These are phyloP conservation scores for Penicillium desertorum DNA, from an alignment of 495 filamentous ascomycete genomes.

Conservation along the genomic window DNA sequence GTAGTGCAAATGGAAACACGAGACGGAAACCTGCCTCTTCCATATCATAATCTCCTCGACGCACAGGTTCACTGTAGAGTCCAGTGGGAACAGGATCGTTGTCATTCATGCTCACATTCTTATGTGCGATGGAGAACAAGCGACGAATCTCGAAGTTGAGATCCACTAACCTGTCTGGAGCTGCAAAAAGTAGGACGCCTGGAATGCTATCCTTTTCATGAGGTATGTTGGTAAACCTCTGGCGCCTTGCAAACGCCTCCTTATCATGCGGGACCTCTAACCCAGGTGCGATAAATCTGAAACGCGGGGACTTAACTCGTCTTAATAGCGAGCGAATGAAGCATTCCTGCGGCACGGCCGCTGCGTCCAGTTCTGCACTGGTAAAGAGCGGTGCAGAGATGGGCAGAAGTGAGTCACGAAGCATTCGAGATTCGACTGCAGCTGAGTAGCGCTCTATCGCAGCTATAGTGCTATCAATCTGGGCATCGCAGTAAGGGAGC, in stretches of 20 bases:
- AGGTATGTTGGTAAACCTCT: slow-evolving; percentile 25
- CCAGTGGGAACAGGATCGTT: slow-evolving; percentile 20
- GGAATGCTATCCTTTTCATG: slow-evolving; percentile 19
- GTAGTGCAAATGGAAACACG: slow-evolving; percentile 22
- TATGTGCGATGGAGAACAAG: background rate
- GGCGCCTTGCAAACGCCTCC: slow-evolving; percentile 21
- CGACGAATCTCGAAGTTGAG: slow-evolving; percentile 19
- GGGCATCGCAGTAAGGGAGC: slow-evolving; percentile 19
- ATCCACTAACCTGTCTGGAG: slow-evolving; percentile 16
- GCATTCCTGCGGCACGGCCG: slow-evolving; percentile 28
- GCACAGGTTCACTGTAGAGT: slow-evolving; percentile 21
- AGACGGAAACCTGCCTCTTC: slow-evolving; percentile 27
- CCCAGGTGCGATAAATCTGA: slow-evolving; percentile 37
- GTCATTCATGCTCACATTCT: slow-evolving; percentile 15
- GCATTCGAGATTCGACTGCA: slow-evolving; percentile 23
- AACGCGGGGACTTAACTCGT: slow-evolving; percentile 32
- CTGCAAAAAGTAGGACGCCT: slow-evolving; percentile 27
- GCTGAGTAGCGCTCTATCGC: slow-evolving; percentile 19
- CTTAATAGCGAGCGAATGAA: slow-evolving; percentile 35
- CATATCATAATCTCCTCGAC: slow-evolving; percentile 4
- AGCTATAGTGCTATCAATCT: slow-evolving; percentile 21
- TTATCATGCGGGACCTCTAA: slow-evolving; percentile 29
- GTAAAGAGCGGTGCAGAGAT: slow-evolving; percentile 23
- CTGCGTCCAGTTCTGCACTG: slow-evolving; percentile 27
- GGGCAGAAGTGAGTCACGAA: slow-evolving; percentile 8